These are phyloP conservation scores for Suillus occidentalis DNA, from an alignment of 768 basidiomycete genomes.

Conservation along the genomic window DNA sequence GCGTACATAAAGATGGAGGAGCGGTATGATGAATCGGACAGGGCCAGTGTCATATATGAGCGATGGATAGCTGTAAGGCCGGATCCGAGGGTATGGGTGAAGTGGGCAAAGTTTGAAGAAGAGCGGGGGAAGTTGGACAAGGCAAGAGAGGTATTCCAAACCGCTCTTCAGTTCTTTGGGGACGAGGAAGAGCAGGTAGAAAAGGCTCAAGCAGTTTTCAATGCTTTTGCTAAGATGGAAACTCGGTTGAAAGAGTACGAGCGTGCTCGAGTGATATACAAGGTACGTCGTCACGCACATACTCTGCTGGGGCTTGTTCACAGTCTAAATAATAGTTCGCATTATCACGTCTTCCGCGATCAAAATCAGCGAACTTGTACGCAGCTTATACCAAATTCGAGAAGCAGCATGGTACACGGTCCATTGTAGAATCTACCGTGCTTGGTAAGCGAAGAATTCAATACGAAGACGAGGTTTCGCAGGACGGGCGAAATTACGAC, in stretches of 20 bases:
- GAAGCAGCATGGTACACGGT: conserved; percentile 92
- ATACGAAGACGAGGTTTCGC: conserved; percentile 92
- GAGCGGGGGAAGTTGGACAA: conserved; percentile 65
- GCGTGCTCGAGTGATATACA: conserved; percentile 95
- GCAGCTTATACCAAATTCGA: conserved; percentile 96
- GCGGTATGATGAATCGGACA: conserved; percentile 87
- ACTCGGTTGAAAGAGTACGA: conserved; percentile 95
- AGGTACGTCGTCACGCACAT: conserved; percentile 48
- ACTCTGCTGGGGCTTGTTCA: conserved; percentile 1
- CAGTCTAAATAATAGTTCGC: conserved; percentile 66
- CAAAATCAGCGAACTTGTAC: conserved; percentile 86
- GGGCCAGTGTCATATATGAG: conserved; percentile 92
- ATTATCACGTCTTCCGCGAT: conserved; percentile 86
- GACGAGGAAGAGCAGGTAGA: conserved; percentile 88
- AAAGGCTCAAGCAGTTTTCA: conserved; percentile 89
- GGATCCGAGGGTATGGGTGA: conserved; percentile 82
- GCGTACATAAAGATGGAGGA: conserved; percentile 98
- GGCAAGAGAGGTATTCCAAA: conserved; percentile 86
- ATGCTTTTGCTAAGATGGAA: conserved; percentile 96
- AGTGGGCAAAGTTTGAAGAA: conserved; percentile 88
- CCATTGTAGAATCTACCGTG: conserved; percentile 89
- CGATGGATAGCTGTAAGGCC: conserved; percentile 78
- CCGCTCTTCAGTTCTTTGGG: conserved; percentile 85
- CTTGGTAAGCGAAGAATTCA: conserved; percentile 97
- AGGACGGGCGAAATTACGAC: conserved; percentile 94